Base-by-base conservation (phyloP, 192 early-diverging fungal genomes). In the Phlyctochytrium planicorne region DNA sequence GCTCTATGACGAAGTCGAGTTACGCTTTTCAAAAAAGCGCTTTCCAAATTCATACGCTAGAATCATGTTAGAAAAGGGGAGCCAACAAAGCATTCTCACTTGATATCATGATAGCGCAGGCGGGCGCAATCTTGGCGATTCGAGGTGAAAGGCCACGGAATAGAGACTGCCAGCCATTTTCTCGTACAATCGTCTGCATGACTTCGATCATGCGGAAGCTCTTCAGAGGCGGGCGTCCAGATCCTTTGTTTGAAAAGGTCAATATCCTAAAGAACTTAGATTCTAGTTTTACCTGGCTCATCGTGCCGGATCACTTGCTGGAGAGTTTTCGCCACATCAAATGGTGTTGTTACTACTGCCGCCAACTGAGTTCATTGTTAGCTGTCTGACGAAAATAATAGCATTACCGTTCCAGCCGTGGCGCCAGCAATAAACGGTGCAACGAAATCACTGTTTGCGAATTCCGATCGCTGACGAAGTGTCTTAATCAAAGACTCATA, bases 51-150 rank as follows among this genome's bases (percentile, higher is more conserved):
- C 82, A 66, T 83, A 83, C 3, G 73, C 55, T 72, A 62, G 23
- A 36, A 25, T n/a, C 29, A 17, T 31, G 30, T 64, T 24, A 60
- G 24, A 56, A 3, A 2, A 17, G 33, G 47, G 4, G 29, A 0
- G 1, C 14, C n/a, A 66, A n/a, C 36, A 25, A 23, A 2, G 0
- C 25, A 33, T 20, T 57, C 72, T 53, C 50, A 74, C 73, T 75
- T 6, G 91, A 93, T 50, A 98, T 97, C 94, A 98, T 97, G 57
- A 98, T 92, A 0, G 93, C 96, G 74, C 96, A 96, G 10, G 92
- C 90, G 1, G 93, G 92, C 30, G 93, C 93, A 0, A 95, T 88
- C 71, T 94, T 96, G 56, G 90, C 83, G 24, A 95, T 75, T n/a
- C 96, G 76, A 0, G 94, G 92, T 0, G 84, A 75, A 1, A 91